These are phyloP conservation scores for Trichoderma polysporum DNA, from an alignment of 2,329 filamentous ascomycete genomes.

Conservation along the genomic window DNA sequence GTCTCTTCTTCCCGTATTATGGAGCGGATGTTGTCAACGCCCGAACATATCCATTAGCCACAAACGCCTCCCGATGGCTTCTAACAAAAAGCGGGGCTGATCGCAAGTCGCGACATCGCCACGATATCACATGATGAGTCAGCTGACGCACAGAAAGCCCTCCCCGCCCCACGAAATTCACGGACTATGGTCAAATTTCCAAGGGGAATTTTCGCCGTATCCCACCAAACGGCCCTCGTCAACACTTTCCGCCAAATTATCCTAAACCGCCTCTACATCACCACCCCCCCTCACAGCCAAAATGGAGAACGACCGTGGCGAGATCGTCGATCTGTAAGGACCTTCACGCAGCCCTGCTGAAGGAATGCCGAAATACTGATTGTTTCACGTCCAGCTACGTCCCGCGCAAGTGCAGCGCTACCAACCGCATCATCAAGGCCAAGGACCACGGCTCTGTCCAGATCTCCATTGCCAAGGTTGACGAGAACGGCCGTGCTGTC, in stretches of 20 bases:
- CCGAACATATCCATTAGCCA: background rate
- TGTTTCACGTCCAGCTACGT: conserved; percentile 67
- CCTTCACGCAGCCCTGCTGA: conserved; percentile 22
- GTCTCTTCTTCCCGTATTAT: background rate
- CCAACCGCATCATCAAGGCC: conserved; percentile 99
- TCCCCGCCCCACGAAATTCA: conserved; percentile 40
- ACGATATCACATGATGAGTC: conserved; percentile 37
- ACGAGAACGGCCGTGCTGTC: conserved; percentile 93
- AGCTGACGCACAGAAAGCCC: conserved; percentile 40
- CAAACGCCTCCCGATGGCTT: background rate
- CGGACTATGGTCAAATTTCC: conserved; percentile 37
- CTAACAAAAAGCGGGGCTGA: conserved; percentile 14
- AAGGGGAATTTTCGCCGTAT: conserved; percentile 30
- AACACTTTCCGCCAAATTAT: conserved; percentile 34
- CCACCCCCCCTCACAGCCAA: conserved; percentile 48
- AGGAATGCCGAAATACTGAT: conserved; percentile 30
- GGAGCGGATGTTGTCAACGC: background rate
- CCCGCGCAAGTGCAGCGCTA: conserved; percentile 97
- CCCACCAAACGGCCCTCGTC: conserved; percentile 34
- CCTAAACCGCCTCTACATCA: conserved; percentile 31
- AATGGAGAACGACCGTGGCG: conserved; percentile 99
- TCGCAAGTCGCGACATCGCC: conserved; percentile 31
- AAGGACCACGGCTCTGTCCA: conserved; percentile 99
- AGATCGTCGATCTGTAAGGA: conserved; percentile 97
- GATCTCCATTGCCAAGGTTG: conserved; percentile 95